Conservation (phyloP, 116 monocot genomes). For the Trichopus zeylanicus region DNA sequence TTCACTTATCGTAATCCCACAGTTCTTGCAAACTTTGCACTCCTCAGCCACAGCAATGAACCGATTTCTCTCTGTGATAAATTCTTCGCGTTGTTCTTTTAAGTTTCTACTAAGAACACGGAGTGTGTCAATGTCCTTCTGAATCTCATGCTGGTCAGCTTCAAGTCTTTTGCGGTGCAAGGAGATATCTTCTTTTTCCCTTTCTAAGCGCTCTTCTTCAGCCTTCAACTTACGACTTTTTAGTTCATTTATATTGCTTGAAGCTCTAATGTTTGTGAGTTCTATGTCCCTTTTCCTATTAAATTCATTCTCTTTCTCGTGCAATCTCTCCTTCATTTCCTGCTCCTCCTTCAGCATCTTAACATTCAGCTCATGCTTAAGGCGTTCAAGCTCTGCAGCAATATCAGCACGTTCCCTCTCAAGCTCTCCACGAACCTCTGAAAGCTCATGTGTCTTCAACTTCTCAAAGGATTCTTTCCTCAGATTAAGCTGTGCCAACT, state of each 20-base stretch:
- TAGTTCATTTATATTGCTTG: constrained; percentile 32
- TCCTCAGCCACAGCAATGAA: constrained; percentile 58
- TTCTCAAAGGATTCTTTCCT: constrained; percentile 71
- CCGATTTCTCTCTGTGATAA: constrained; percentile 48
- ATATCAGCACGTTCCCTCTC: constrained; percentile 57
- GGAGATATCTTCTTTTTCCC: constrained; percentile 48
- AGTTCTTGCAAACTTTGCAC: constrained; percentile 59
- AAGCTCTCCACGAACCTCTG: constrained; percentile 37
- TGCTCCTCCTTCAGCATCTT: constrained; percentile 51
- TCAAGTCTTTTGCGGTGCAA: constrained; percentile 46
- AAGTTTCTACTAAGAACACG: constrained; percentile 55
- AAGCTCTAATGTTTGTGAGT: constrained; percentile 39
- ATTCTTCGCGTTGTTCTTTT: constrained; percentile 68
- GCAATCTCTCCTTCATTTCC: constrained; percentile 43
- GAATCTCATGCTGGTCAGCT: constrained; percentile 61
- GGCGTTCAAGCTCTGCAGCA: constrained; percentile 49
- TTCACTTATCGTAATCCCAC: constrained; percentile 52
- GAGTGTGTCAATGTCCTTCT: constrained; percentile 72
- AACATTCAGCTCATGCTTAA: constrained; percentile 79
- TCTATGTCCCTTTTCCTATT: constrained; percentile 42
- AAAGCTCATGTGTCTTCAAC: constrained; percentile 47
- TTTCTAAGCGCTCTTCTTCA: constrained; percentile 49
- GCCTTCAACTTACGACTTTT: constrained; percentile 52
- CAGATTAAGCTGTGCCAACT: constrained; percentile 55
- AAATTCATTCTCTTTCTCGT: constrained; percentile 56